Conservation (phyloP, 139 green algal species). For the Tetraselmis chui region DNA sequence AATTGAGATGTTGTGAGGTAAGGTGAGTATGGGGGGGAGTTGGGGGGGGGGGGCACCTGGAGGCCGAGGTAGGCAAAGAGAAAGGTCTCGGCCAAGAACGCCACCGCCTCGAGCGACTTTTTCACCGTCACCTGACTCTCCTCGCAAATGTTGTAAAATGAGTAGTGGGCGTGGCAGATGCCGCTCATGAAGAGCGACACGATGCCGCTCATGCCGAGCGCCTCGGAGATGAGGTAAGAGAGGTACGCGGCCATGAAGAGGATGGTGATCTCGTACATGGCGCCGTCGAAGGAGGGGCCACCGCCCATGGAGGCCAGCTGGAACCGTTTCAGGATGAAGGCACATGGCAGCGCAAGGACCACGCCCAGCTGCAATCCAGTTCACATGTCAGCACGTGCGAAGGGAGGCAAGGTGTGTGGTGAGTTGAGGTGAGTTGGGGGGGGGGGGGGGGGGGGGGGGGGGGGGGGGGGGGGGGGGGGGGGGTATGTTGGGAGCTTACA, state of each 20-base stretch:
- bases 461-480: neutral
- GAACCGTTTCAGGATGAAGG: slow-evolving; percentile 45
- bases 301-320: slow-evolving; percentile 6
- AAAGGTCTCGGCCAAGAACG: slow-evolving; percentile 61
- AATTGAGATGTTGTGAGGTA: no score
- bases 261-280: slow-evolving; percentile 46
- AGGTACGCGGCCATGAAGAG: slow-evolving; percentile 52
- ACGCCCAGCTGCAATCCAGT: slow-evolving; percentile 25
- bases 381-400: no score
- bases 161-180: slow-evolving; percentile 71
- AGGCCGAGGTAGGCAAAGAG: slow-evolving; percentile 71
- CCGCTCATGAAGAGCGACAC: slow-evolving; percentile 77
- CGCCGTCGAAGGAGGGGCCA: slow-evolving; percentile 18
- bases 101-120: slow-evolving; percentile 39
- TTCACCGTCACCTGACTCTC: slow-evolving; percentile 34
- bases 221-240: slow-evolving; percentile 70
- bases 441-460: neutral
- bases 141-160: slow-evolving; percentile 47
- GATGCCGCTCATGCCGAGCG: slow-evolving; percentile 52
- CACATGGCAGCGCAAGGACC: slow-evolving; percentile 30
- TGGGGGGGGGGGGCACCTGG: slow-evolving; percentile 25
- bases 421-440: neutral
- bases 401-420: no score
- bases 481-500: neutral
- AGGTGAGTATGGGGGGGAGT: no score